These are phyloP conservation scores for Chlamydomonas sp. DNA, from an alignment of 139 green algal genomes.

Conservation along the genomic window DNA sequence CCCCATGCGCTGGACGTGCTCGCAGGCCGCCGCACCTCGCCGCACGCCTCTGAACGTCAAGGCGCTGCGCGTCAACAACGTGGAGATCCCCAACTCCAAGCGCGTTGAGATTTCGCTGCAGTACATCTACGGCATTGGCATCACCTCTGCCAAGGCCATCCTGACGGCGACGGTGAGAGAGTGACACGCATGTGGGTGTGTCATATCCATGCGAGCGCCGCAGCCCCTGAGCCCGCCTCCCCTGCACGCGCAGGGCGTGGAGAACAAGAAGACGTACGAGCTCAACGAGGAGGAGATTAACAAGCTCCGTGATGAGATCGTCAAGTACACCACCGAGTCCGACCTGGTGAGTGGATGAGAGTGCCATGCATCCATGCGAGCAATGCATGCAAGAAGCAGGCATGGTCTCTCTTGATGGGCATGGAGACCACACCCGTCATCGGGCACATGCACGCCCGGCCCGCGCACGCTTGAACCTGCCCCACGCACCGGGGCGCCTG, in stretches of 20 bases:
- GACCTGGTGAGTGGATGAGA: conserved; percentile 60
- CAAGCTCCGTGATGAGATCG: conserved; percentile 80
- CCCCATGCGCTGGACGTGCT: no score
- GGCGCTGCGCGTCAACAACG: conserved; percentile 86
- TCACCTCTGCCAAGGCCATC: conserved; percentile 85
- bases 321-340: conserved; percentile 83
- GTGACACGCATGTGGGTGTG: not conserved
- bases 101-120: conserved; percentile 87
- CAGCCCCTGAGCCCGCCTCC: no score
- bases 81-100: conserved; percentile 99
- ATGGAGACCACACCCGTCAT: no score
- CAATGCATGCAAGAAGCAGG: no score
- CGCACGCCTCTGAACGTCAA: conserved; percentile 59
- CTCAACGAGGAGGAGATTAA: conserved; percentile 96
- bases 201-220: no score
- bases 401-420: no score
- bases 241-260: conserved; percentile 54
- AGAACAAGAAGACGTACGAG: conserved; percentile 95
- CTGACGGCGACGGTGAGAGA: conserved; percentile 57
- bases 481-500: no score
- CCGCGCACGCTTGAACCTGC: no score
- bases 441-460: no score
- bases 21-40: conserved; percentile 33
- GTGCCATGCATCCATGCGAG: not conserved
- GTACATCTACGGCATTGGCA: conserved; percentile 95